Evolutionary conservation across 2,329 filamentous ascomycete genomes (phyloP).

Genomic region (Cercospora sp.): DNA sequence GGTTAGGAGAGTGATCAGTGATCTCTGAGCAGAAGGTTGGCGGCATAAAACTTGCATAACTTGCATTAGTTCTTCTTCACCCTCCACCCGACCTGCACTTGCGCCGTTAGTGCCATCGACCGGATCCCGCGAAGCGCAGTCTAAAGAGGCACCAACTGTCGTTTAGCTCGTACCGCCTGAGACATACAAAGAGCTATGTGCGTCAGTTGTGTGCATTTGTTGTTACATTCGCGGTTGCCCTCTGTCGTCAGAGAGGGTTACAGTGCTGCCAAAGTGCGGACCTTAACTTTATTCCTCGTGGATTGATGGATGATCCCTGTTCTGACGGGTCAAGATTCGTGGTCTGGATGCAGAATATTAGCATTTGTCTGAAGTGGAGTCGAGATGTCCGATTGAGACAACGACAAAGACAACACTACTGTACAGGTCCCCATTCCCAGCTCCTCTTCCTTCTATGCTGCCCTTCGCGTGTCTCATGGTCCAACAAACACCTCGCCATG

Average conservation of each 20-base stretch:
- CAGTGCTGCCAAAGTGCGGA: neutral
- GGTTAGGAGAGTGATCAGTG: neutral
- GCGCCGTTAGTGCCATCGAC: neutral
- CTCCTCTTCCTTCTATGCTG: neutral
- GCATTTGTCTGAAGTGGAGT: conserved; percentile 10
- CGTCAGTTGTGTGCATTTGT: neutral
- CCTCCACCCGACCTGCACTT: neutral
- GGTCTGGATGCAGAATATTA: neutral
- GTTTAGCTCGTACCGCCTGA: neutral
- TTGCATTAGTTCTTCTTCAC: neutral
- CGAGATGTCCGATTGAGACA: conserved; percentile 25
- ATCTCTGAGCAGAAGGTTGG: neutral
- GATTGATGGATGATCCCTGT: neutral
- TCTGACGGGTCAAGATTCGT: neutral
- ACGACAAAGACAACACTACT: conserved; percentile 18
- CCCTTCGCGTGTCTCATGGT: neutral
- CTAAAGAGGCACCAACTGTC: neutral
- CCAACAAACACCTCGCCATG: conserved; percentile 14
- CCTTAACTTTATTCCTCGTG: neutral
- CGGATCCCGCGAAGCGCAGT: neutral
- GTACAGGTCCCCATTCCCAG: conserved; percentile 5
- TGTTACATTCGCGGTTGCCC: neutral
- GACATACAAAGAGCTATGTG: neutral
- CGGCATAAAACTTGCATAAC: neutral
- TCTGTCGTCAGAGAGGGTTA: neutral